phyloP scores from a whole-genome alignment of 768 basidiomycete genomes.

The Tephrocybe sp. region DNA sequence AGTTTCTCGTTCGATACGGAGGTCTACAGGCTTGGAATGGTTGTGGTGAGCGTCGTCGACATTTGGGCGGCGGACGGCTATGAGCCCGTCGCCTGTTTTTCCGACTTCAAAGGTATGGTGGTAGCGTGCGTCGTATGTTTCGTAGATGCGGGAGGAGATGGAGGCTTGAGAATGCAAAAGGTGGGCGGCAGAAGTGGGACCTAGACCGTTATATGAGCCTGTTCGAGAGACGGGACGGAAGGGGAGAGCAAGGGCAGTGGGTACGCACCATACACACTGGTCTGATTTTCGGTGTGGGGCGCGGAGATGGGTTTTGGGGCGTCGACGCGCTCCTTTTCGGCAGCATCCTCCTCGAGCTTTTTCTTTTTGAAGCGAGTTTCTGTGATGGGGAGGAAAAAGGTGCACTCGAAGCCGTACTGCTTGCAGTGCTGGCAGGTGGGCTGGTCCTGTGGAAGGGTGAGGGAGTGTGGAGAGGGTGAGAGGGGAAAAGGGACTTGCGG shows the following conservation, averaged over 20 bases:
- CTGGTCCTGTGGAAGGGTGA: conserved; percentile 46
- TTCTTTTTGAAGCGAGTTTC: conserved; percentile 99
- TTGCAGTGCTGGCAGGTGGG: conserved; percentile 93
- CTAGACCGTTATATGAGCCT: conserved; percentile 53
- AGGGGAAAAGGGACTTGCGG: conserved; percentile 26
- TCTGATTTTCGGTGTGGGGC: conserved; percentile 45
- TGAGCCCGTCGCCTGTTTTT: conserved; percentile 83
- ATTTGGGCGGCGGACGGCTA: conserved; percentile 71
- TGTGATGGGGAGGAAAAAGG: conserved; percentile 97
- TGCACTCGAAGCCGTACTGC: conserved; percentile 91
- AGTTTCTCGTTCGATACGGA: conserved; percentile 74
- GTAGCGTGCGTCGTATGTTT: conserved; percentile 85
- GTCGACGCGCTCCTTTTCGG: conserved; percentile 40
- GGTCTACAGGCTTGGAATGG: conserved; percentile 64
- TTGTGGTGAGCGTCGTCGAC: conserved; percentile 53
- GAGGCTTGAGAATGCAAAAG: conserved; percentile 88
- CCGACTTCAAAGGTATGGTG: conserved; percentile 88
- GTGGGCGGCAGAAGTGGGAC: conserved; percentile 85
- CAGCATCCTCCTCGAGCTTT: conserved; percentile 70
- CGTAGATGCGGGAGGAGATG: conserved; percentile 82
- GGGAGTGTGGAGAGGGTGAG: not conserved
- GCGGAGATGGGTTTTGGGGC: conserved; percentile 33
- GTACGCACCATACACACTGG: conserved; percentile 59
- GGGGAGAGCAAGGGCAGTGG: conserved; percentile 9
- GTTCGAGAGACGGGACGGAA: conserved; percentile 27